These are phyloP conservation scores for Ilex aquifolium DNA, from an alignment of 257 asterid species.

Conservation along the genomic window DNA sequence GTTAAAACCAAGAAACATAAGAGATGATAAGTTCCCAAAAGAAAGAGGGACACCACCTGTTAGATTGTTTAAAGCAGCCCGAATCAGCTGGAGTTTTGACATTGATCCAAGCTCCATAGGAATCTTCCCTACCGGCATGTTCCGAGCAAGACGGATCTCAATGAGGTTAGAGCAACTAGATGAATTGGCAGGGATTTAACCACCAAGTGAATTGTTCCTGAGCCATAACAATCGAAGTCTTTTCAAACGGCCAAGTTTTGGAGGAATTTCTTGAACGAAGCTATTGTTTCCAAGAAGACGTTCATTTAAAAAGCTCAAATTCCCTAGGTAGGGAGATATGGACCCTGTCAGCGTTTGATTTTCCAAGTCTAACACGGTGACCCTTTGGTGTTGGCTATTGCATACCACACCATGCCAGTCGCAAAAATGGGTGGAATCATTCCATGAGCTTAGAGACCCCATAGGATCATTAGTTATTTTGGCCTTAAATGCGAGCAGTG, in stretches of 20 bases:
- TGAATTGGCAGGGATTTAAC: constrained; percentile 10
- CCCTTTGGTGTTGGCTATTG: constrained; percentile 3
- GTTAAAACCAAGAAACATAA: constrained; percentile 10
- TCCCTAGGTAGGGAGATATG: constrained; percentile 16
- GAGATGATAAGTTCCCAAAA: constrained; percentile 17
- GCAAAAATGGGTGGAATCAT: constrained; percentile 18
- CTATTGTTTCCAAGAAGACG: constrained; percentile 13
- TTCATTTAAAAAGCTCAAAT: constrained; percentile 13
- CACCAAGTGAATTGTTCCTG: constrained; percentile 18
- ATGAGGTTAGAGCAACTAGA: constrained; percentile 18
- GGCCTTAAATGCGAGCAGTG: constrained; percentile 10
- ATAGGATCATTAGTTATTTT: constrained; percentile 14
- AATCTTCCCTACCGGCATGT: constrained; percentile 12
- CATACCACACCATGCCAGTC: constrained; percentile 15
- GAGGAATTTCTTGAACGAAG: constrained; percentile 14
- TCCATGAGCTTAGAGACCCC: constrained; percentile 14
- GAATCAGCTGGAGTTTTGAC: constrained; percentile 14
- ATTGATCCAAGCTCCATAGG: constrained; percentile 14
- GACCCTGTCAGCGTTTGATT: constrained; percentile 6
- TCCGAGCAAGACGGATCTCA: constrained; percentile 18
- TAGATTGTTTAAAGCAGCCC: constrained; percentile 8
- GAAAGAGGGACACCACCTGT: constrained; percentile 10
- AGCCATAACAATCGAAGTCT: constrained; percentile 11
- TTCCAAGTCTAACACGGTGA: constrained; percentile 9
- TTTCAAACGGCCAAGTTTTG: constrained; percentile 10